Percentiles rank a stretch among this genome's conserved stretches.
These are phyloP conservation scores for Vigna radiata DNA, from an alignment of 306 rosid species.

Conservation along the genomic window DNA sequence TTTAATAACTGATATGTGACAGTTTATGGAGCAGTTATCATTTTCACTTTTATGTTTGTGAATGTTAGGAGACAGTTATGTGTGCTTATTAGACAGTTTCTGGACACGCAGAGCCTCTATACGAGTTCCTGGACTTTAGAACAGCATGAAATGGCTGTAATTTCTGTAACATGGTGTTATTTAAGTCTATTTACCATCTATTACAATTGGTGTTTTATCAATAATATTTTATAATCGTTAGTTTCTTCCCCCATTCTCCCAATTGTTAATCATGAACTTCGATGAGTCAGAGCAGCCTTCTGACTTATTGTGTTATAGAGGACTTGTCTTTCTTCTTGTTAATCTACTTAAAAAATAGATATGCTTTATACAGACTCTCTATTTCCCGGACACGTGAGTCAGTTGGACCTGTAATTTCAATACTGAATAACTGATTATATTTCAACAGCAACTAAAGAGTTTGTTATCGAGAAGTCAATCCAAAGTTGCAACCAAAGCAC, in stretches of 20 bases:
- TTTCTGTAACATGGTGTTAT: background rate
- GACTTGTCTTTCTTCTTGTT: background rate
- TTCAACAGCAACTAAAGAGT: too few relatives aligned
- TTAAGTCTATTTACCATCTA: background rate
- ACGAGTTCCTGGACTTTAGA: background rate
- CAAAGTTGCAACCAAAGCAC: background rate
- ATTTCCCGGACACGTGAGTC: conserved; percentile 11
- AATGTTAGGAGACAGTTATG: background rate
- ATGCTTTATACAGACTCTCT: background rate
- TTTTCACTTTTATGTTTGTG: background rate
- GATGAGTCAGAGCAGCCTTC: background rate
- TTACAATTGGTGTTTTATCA: background rate
- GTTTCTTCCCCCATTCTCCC: background rate
- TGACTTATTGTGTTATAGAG: background rate
- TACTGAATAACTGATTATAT: too few relatives aligned
- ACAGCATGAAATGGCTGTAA: background rate
- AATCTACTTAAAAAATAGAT: conserved; percentile 53
- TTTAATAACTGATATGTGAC: background rate
- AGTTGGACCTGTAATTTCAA: background rate
- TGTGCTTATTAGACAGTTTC: background rate
- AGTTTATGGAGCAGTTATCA: background rate
- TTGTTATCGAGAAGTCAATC: too few relatives aligned
- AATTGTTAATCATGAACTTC: background rate
- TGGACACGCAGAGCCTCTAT: background rate
- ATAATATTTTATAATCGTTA: background rate